These are phyloP conservation scores for Trichosanthes truncata DNA, from an alignment of 306 rosid genomes.

Conservation along the genomic window DNA sequence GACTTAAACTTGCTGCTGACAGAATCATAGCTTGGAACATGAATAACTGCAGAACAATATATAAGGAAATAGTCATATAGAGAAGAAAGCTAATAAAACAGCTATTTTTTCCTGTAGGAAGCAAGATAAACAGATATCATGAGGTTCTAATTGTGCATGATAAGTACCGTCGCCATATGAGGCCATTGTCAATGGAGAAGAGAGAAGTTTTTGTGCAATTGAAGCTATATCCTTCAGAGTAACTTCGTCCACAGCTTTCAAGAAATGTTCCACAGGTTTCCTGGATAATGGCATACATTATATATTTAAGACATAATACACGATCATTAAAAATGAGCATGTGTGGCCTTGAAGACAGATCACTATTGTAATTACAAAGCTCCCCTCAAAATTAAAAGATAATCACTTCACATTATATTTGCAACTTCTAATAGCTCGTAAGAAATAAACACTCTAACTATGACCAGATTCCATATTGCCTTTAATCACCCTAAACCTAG, in stretches of 20 bases:
- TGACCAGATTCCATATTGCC: not conserved
- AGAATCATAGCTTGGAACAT: conserved; percentile 67
- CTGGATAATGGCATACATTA: conserved; percentile 22
- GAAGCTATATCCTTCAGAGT: conserved; percentile 55
- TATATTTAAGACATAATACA: not conserved
- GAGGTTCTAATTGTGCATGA: not conserved
- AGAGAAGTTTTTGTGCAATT: conserved; percentile 59
- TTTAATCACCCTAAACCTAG: not conserved
- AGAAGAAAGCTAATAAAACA: not conserved
- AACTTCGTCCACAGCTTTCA: conserved; percentile 72
- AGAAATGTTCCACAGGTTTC: conserved; percentile 64
- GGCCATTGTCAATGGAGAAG: conserved; percentile 90
- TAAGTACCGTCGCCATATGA: conserved; percentile 80
- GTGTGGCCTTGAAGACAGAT: not conserved
- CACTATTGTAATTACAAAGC: not conserved
- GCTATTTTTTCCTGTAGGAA: not conserved
- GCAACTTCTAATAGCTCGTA: not conserved
- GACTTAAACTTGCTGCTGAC: conserved; percentile 61
- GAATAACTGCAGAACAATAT: conserved; percentile 43
- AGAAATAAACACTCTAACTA: not conserved
- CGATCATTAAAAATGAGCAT: not conserved
- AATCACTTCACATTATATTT: not conserved
- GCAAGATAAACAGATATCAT: not conserved
- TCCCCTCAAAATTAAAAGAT: not conserved
- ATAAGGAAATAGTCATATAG: not conserved